Evolutionary conservation across 2,329 filamentous ascomycete genomes (phyloP).

Genomic region (Sporothrix curviconia): DNA sequence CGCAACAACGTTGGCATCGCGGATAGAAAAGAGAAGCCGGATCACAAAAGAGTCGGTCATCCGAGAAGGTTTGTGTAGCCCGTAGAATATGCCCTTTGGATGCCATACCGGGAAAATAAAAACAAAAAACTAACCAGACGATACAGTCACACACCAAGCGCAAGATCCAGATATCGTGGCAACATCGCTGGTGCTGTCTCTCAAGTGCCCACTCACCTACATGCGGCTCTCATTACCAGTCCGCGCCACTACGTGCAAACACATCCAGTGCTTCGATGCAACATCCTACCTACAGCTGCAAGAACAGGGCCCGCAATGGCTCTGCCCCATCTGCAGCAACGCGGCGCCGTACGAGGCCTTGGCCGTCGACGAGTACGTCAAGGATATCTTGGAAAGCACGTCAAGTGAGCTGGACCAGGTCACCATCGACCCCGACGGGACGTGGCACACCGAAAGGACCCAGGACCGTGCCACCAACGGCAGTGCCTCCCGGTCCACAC

Average conservation of each 20-base stretch:
- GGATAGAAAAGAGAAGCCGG: conserved; percentile 58
- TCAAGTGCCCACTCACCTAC: conserved; percentile 89
- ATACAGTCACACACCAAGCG: conserved; percentile 67
- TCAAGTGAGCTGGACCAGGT: conserved; percentile 70
- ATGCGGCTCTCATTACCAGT: conserved; percentile 74
- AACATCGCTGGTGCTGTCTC: conserved; percentile 78
- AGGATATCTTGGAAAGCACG: conserved; percentile 75
- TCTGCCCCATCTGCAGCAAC: conserved; percentile 91
- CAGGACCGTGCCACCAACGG: conserved; percentile 21
- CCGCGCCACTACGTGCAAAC: conserved; percentile 70
- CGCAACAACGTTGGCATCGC: conserved; percentile 65
- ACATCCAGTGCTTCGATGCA: conserved; percentile 93
- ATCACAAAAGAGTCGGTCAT: conserved; percentile 78
- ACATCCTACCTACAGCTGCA: conserved; percentile 87
- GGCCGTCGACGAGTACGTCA: conserved; percentile 86
- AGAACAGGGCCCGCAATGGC: conserved; percentile 93
- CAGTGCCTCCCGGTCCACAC: background rate
- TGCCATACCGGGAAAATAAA: too few relatives aligned
- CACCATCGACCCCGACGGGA: conserved; percentile 79
- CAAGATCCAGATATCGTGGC: conserved; percentile 85
- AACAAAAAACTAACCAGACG: too few relatives aligned
- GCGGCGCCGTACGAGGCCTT: conserved; percentile 71
- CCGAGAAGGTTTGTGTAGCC: conserved; percentile 61
- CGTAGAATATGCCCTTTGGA: background rate
- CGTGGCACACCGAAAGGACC: conserved; percentile 48